Evolutionary conservation across 192 early-diverging fungal species (phyloP), one percentile per base, ranked within the genome.

Genomic region (Dissophora ornata): DNA sequence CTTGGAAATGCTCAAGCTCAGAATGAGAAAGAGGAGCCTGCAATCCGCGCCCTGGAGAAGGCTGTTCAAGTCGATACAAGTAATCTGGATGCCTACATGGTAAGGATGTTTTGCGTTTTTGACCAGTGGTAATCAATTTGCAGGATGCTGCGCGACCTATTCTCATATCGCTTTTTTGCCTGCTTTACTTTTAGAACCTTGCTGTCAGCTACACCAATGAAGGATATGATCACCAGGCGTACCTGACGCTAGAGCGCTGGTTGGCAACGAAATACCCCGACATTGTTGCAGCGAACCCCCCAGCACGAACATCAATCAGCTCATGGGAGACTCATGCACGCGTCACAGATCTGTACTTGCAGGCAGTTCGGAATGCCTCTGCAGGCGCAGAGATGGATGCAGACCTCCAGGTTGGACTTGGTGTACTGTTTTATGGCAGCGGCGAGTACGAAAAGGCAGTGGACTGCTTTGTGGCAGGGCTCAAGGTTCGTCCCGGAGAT

Each of bases 141-240:
- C 13, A 16, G 11, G 30, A 42, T 55, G 59, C 22, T 48, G 19
- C 28, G 19, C 19, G 15, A n/a, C 63, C 49, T 19, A 62, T 15
- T 21, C 49, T 33, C 12, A 41, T 28, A 3, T 19, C 4, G 10
- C 49, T 32, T 41, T 57, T 60, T 52, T 40, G 54, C 8, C 29
- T 60, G 40, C 57, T 51, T 57, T 40, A 9, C 62, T 60, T 60
- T 30, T 48, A 87, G 85, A 83, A 83, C 30, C 86, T 99, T 34
- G 90, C 97, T 1, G 97, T 99, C 25, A 95, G 94, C 6, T 97
- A 97, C 81, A 97, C 97, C 16, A 99, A 99, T 71, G 98, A 99
- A 81, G 88, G 87, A n/a, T 93, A 89, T 59, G 90, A 89, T 54
- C 89, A 90, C 56, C 94, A 96, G 53, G 93, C 97, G 1, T 97